Base-by-base conservation (phyloP, 2,329 filamentous ascomycete genomes). In the Diplodia mutila region DNA sequence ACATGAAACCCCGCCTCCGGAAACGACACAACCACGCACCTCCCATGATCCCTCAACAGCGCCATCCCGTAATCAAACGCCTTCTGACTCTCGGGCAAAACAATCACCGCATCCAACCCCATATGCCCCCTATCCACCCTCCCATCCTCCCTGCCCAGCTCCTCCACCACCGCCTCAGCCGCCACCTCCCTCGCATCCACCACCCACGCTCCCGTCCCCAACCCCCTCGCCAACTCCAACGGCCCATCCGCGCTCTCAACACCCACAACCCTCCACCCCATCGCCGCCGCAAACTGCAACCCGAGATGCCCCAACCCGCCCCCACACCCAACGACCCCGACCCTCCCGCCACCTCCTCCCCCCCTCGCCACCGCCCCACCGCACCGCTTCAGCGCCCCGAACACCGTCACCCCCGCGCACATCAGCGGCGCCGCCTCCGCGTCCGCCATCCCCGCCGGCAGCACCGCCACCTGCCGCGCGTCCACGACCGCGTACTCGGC, bases 51-150 rank as follows among this genome's bases (percentile, higher is more conserved):
- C 55, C 78, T 78, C 23, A 84, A 69, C 6, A 84, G 72, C 3
- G 71, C 71, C 72, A 83, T 76, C 8, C 80, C 82, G 64, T 82
- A 84, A 68, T 84, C 81, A 69, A 84, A 84, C 0, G 79, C 82
- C 11, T 72, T 74, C 70, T 84, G 83, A 49, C 77, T 80, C 69
- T 84, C 83, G 0, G 82, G 81, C 23, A 84, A 72, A 12, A 84
- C 78, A 37, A 84, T 77, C 16, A 83, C 80, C 1, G 81, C 80
- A 70, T 84, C 82, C 21, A 83, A 71, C 0, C 83, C 83, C 75
- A 80, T 80, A 55, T 84, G 79, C 3, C 72, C 77, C 7, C 70
- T 69, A 5, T 79, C 73, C 3, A 66, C 70, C 69, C 75, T 76
- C 32, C 71, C 73, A 65, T 81, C 79, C 65, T 79, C 76, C n/a